These are phyloP conservation scores for Pichia heedii DNA, from an alignment of 805 yeast species.

Conservation along the genomic window DNA sequence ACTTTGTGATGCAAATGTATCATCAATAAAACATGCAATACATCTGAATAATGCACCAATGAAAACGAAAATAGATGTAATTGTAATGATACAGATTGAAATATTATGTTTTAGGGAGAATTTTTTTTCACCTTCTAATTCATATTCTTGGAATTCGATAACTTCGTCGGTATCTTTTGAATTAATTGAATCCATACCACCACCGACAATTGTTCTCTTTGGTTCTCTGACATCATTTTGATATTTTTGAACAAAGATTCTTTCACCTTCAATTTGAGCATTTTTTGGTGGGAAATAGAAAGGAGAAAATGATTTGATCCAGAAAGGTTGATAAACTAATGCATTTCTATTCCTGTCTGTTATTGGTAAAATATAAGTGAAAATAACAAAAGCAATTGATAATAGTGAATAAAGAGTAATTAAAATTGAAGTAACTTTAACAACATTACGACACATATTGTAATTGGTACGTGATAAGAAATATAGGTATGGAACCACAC, in stretches of 20 bases:
- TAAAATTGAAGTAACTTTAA: slow-evolving; percentile 41
- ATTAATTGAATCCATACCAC: slow-evolving; percentile 12
- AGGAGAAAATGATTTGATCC: slow-evolving; percentile 60
- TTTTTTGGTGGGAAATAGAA: slow-evolving; percentile 49
- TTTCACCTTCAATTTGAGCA: slow-evolving; percentile 32
- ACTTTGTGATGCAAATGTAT: slow-evolving; percentile 25
- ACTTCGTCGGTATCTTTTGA: slow-evolving; percentile 8
- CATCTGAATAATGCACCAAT: slow-evolving; percentile 44
- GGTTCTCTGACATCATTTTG: slow-evolving; percentile 14
- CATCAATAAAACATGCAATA: slow-evolving; percentile 35
- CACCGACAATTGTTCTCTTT: slow-evolving; percentile 24
- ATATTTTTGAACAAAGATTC: slow-evolving; percentile 15
- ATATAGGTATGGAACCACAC: slow-evolving; percentile 51
- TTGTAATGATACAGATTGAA: slow-evolving; percentile 37
- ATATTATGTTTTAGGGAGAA: slow-evolving; percentile 37
- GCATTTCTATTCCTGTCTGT: slow-evolving; percentile 40
- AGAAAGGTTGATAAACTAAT: slow-evolving; percentile 61
- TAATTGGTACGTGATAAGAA: slow-evolving; percentile 38
- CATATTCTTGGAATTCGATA: slow-evolving; percentile 17
- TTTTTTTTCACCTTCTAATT: slow-evolving; percentile 15
- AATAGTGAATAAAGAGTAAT: slow-evolving; percentile 43
- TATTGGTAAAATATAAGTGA: slow-evolving; percentile 49
- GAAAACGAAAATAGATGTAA: slow-evolving; percentile 41
- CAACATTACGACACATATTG: slow-evolving; percentile 45
- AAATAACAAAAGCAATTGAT: slow-evolving; percentile 38